Percentiles rank a stretch among this genome's conserved stretches.
Conservation (phyloP, 306 rosid genomes). For the Malus sieversii region DNA sequence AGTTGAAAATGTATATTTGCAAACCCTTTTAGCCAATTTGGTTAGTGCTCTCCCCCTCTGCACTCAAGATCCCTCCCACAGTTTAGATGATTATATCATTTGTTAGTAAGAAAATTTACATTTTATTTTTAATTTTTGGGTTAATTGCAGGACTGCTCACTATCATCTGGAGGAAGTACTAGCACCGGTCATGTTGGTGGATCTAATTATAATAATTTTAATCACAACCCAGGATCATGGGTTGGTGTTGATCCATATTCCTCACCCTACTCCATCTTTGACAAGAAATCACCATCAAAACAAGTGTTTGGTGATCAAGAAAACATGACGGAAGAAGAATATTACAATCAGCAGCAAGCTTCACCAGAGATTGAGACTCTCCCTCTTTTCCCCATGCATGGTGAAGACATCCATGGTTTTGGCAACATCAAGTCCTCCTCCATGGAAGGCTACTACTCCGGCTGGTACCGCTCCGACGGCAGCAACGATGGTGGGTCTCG, state of each 20-base stretch:
- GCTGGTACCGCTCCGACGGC: slow-evolving; percentile 36
- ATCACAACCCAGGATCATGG: slow-evolving; percentile 49
- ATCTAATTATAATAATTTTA: not conserved
- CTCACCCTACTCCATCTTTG: slow-evolving; percentile 39
- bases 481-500: slow-evolving; percentile 30
- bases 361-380: slow-evolving; percentile 73
- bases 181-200: slow-evolving; percentile 37
- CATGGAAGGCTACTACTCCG: slow-evolving; percentile 34
- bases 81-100: not conserved
- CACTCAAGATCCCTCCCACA: not conserved
- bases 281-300: slow-evolving; percentile 33
- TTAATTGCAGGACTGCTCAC: slow-evolving; percentile 48
- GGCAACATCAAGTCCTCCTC: slow-evolving; percentile 47
- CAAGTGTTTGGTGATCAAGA: not conserved
- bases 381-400: slow-evolving; percentile 87
- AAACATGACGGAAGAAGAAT: slow-evolving; percentile 16
- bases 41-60: not conserved
- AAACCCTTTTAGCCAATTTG: not conserved
- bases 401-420: slow-evolving; percentile 60
- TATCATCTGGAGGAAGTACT: slow-evolving; percentile 43
- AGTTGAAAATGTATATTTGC: not conserved
- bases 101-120: not conserved
- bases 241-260: slow-evolving; percentile 61
- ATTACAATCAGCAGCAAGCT: not conserved
- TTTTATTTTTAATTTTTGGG: not conserved